A percentile compares a stretch with the other conserved stretches of the same genome.
Evolutionary conservation across 495 filamentous ascomycete species (phyloP).

Genomic region (Hypoxylon perforatum): DNA sequence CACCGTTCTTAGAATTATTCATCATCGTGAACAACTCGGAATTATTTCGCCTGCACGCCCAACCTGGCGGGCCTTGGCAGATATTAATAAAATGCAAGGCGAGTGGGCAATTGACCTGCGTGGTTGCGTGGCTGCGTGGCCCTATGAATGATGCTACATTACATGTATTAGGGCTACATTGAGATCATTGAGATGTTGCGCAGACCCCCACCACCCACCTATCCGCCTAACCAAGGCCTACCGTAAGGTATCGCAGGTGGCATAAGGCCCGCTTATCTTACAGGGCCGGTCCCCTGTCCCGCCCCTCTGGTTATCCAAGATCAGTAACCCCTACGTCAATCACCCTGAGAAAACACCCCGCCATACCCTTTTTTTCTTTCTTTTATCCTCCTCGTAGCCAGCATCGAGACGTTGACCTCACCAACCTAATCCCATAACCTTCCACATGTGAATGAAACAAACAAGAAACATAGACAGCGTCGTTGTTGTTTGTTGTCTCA

Average conservation of each 20-base stretch:
- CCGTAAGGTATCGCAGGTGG: neutral
- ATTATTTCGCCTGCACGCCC: neutral
- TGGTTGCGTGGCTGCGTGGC: neutral
- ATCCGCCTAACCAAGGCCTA: neutral
- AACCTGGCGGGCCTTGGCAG: conserved; percentile 14
- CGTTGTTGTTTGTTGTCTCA: neutral
- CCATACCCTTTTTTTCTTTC: conserved; percentile 19
- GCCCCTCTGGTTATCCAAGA: conserved; percentile 37
- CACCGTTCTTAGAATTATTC: conserved; percentile 7
- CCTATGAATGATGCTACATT: neutral
- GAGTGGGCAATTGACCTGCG: neutral
- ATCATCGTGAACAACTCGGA: conserved; percentile 27
- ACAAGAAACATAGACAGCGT: neutral
- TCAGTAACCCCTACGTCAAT: conserved; percentile 42
- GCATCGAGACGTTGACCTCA: too few relatives aligned
- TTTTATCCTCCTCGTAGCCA: conserved; percentile 12
- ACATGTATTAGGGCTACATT: too few relatives aligned
- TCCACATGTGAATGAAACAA: conserved; percentile 3
- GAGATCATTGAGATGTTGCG: conserved; percentile 22
- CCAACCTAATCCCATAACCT: conserved; percentile 10
- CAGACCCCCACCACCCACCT: conserved; percentile 30
- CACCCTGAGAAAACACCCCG: conserved; percentile 26
- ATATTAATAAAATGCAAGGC: conserved; percentile 17
- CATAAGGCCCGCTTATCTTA: conserved; percentile 16
- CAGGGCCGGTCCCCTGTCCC: conserved; percentile 32